Base-by-base conservation (phyloP, 495 filamentous ascomycete genomes). In the Antarctomyces pellizariae region DNA sequence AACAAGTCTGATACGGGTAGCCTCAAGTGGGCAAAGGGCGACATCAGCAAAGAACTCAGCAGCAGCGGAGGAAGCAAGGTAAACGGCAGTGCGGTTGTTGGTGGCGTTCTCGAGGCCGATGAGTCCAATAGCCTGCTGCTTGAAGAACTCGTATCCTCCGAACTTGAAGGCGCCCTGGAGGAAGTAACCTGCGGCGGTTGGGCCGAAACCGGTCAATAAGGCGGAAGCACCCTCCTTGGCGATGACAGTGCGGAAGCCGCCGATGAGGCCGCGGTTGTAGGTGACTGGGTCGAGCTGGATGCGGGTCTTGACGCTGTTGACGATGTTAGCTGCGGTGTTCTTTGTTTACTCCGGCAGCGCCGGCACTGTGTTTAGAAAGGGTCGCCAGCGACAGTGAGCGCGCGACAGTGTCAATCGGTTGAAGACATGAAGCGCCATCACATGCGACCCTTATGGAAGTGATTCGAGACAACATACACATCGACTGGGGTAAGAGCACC, bases 1-100 rank as follows among this genome's bases (percentile, higher is more conserved):
- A 20, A 90, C 79, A 51, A 90, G 76, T 64, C 79, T 78, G 50
- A 90, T 90, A 65, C 79, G 72, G 49, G 79, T 90, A 37, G 79
- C 79, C 64, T 90, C 79, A 21, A 90, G 70, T 33, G 79, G 79
- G 68, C 79, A 90, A 34, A 90, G 77, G 32, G 77, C 79, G 49
- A 90, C 83, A 49, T 82, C 75, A 54, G 79, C 79, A 49, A 90
- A 82, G 70, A 89, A 89, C 57, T 90, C 79, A 43, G 79, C 79
- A 35, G 57, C 45, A 37, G 71, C 79, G 35, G 79, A 64, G 14
- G 79, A 86, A 42, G 70, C 78, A 30, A 84, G 71, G 63, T 90
- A 90, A 49, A 90, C 67, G 33, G 67, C 72, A 20, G 78, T 90
- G 34, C 79, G 69, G 67, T 89, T 80, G 44, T 84, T 67, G 44